Conservation (phyloP, 2,329 filamentous ascomycete species). For the Monosporascus sp. region DNA sequence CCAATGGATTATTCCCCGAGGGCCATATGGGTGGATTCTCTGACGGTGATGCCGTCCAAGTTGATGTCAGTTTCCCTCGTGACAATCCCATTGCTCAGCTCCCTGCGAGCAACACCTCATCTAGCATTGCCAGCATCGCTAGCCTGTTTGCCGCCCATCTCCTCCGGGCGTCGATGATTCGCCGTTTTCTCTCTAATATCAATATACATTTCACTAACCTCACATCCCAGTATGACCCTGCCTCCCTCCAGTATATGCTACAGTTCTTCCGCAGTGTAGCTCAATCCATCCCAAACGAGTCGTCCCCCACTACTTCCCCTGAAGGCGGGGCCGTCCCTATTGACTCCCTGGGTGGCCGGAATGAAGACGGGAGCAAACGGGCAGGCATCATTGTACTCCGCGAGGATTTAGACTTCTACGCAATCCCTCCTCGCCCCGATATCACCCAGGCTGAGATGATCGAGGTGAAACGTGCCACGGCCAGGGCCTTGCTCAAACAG, state of each 20-base stretch:
- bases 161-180: constrained; percentile 20
- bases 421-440: constrained; percentile 78
- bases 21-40: constrained; percentile 91
- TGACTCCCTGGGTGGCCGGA: constrained; percentile 58
- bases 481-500: constrained; percentile 78
- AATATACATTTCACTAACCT: constrained; percentile 38
- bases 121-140: constrained; percentile 15
- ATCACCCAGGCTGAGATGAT: constrained; percentile 90
- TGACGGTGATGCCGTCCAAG: constrained; percentile 90
- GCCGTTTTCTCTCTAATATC: constrained; percentile 31
- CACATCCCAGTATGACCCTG: constrained; percentile 77
- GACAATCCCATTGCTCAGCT: constrained; percentile 18
- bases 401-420: constrained; percentile 97
- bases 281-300: constrained; percentile 81
- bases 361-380: constrained; percentile 68
- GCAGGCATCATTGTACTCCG: constrained; percentile 95
- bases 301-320: constrained; percentile 59
- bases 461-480: constrained; percentile 88
- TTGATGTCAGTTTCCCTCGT: constrained; percentile 70
- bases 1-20: constrained; percentile 95
- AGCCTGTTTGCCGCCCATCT: constrained; percentile 9
- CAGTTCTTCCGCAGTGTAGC: constrained; percentile 96
- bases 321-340: constrained; percentile 60
- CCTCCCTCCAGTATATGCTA: constrained; percentile 96
- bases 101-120: constrained; percentile 17